Percentiles rank a stretch among this genome's conserved stretches.
Evolutionary conservation across 352 stramenopile species (phyloP).

Genomic region (Globisporangium middletonii): DNA sequence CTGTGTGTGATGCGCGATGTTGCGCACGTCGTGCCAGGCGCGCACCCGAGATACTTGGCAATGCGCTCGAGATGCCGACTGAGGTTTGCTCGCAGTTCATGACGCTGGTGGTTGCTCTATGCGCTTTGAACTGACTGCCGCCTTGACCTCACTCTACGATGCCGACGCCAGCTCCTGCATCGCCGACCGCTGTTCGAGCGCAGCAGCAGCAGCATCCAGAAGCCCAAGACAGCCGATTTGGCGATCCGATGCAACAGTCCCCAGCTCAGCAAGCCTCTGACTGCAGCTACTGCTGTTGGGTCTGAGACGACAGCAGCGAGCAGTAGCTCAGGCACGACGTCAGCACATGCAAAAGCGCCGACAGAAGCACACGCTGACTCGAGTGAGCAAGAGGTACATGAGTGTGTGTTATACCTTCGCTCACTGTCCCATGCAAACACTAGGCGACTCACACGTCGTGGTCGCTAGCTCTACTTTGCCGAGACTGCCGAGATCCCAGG

Average conservation of each 20-base stretch:
- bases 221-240: slow-evolving; percentile 7
- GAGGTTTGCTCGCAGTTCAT: slow-evolving; percentile 1
- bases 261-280: slow-evolving; percentile 1
- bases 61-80: slow-evolving; percentile 7
- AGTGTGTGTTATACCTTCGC: neutral
- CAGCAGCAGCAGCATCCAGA: slow-evolving; percentile 6
- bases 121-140: neutral
- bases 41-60: slow-evolving; percentile 6
- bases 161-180: slow-evolving; percentile 1
- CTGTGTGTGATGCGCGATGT: neutral
- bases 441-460: slow-evolving; percentile 4
- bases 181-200: slow-evolving; percentile 3
- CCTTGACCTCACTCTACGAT: neutral
- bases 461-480: slow-evolving; percentile 58
- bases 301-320: neutral
- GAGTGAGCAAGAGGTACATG: slow-evolving; percentile 38
- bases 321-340: neutral
- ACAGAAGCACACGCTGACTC: slow-evolving; percentile 13
- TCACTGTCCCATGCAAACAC: no score
- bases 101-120: neutral
- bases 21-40: neutral
- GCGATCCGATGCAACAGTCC: slow-evolving; percentile 1
- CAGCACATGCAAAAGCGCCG: neutral
- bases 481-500: slow-evolving; percentile 61
- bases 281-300: neutral